Evolutionary conservation across 352 stramenopile genomes (phyloP).

Genomic region (Globisporangium cystogenes): DNA sequence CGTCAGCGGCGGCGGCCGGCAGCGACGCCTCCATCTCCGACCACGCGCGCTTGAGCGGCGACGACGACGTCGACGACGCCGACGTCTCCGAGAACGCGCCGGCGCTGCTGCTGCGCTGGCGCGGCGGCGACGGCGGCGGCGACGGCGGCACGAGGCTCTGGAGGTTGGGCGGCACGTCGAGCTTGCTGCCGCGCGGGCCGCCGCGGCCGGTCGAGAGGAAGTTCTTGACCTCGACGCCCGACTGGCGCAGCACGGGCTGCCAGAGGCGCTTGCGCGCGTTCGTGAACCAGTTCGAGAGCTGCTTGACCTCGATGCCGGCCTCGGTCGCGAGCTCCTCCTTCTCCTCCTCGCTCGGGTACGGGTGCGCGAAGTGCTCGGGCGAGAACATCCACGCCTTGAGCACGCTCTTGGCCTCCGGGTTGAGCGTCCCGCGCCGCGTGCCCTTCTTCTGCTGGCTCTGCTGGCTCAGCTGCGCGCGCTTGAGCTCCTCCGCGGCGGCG

Average conservation of each 20-base stretch:
- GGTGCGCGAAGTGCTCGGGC: conserved; percentile 82
- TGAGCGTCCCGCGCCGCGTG: conserved; percentile 73
- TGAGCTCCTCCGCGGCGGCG: conserved; percentile 7
- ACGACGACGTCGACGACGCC: conserved; percentile 10
- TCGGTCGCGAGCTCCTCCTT: conserved; percentile 79
- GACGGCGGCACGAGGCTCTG: conserved; percentile 48
- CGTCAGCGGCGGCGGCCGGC: conserved; percentile 10
- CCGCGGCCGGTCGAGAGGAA: conserved; percentile 80
- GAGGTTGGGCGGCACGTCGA: conserved; percentile 63
- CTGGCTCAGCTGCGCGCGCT: conserved; percentile 22
- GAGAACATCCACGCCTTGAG: conserved; percentile 90
- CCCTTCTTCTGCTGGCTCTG: conserved; percentile 66
- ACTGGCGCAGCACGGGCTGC: conserved; percentile 82
- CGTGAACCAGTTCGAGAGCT: conserved; percentile 89
- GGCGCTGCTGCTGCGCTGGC: conserved; percentile 4
- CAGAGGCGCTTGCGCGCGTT: conserved; percentile 86
- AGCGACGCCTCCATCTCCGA: conserved; percentile 29
- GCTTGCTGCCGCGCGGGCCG: conserved; percentile 69
- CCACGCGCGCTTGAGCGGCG: conserved; percentile 59
- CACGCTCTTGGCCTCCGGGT: conserved; percentile 82
- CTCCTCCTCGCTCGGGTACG: conserved; percentile 85
- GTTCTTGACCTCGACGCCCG: conserved; percentile 87
- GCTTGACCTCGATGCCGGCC: conserved; percentile 84
- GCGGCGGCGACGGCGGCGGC: conserved; percentile 24
- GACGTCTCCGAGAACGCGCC: conserved; percentile 5